A percentile compares a stretch with the other conserved stretches of the same genome.
phyloP scores from a whole-genome alignment of 345 rosid genomes.

The Ceriops tagal region DNA sequence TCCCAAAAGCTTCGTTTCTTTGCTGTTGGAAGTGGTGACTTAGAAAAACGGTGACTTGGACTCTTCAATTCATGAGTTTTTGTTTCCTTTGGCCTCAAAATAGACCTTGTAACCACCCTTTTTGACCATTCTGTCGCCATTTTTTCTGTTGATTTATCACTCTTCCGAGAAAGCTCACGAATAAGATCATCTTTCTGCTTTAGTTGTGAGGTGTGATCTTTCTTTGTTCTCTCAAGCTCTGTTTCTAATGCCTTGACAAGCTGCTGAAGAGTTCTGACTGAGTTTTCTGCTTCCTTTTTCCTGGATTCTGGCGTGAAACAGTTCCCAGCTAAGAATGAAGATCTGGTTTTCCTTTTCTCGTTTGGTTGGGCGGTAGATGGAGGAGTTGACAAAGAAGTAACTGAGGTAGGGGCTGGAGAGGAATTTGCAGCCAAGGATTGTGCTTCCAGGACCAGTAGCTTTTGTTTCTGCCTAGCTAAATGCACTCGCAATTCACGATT shows the following conservation, averaged over 20 bases:
- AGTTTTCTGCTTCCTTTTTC: conserved; percentile 49
- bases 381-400: conserved; percentile 67
- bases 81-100: conserved; percentile 58
- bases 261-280: conserved; percentile 52
- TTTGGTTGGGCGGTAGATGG: conserved; percentile 56
- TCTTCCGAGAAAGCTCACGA: conserved; percentile 49
- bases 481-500: conserved; percentile 76
- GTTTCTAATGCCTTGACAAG: conserved; percentile 64
- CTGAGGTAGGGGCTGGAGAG: conserved; percentile 72
- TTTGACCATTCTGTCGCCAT: conserved; percentile 34
- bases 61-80: conserved; percentile 57
- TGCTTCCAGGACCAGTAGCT: conserved; percentile 64
- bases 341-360: conserved; percentile 54
- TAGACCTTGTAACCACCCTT: conserved; percentile 53
- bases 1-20: conserved; percentile 95
- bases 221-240: conserved; percentile 76
- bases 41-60: conserved; percentile 64
- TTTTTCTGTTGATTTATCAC: conserved; percentile 38
- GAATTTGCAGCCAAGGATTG: conserved; percentile 61
- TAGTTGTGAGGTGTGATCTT: conserved; percentile 58
- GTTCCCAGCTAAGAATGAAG: conserved; percentile 60
- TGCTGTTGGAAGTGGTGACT: conserved; percentile 64
- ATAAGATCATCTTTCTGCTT: conserved; percentile 72
- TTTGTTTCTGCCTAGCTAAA: conserved; percentile 68
- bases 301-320: conserved; percentile 79